Evolutionary conservation across 805 yeast genomes (phyloP), one percentile per base, ranked within the genome.

Genomic region (Wickerhamiella domercqiae): DNA sequence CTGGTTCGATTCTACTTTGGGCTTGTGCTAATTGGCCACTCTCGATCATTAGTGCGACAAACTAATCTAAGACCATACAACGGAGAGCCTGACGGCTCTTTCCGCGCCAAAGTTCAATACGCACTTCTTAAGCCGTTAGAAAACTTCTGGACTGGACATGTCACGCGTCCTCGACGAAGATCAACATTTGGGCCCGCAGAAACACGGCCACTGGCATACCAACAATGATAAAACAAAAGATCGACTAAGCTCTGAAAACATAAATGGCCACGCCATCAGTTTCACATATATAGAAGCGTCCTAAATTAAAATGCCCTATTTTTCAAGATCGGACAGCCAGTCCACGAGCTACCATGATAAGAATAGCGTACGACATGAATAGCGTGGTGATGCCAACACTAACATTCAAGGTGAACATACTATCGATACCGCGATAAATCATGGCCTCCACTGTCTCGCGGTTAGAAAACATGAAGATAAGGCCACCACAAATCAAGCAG

Each of bases 361-460:
- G 35, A 79, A 82, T 80, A 42, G 75, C 73, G 93, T 94, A 84
- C 1, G 80, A 78, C 95, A 90, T 84, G 7, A 84, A 42, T 31
- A 87, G 62, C 2, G 87, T 71, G 25, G 78, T 67, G 33, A 73
- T 41, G 7, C 97, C 97, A 41, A 90, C 78, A 41, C 79, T 71
- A 26, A 87, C 71, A 55, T 87, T 90, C 52, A 87, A 70, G 1
- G 90, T 80, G 59, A 90, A 87, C 96, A 90, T 86, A 36, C 76
- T 65, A 21, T 90, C 81, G 42, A 75, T 64, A 3, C 94, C 94
- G 49, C 84, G 68, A 56, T 74, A 82, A 48, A 81, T 82, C 61
- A 84, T 66, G 16, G 82, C 86, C 48, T 71, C 73, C 22, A 90
- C 73, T 4, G 81, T 72, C 48, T 90, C 93, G 52, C 81, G 87